Evolutionary conservation across 2,329 filamentous ascomycete genomes (phyloP).

Genomic region (Albophoma yamanashiensis): DNA sequence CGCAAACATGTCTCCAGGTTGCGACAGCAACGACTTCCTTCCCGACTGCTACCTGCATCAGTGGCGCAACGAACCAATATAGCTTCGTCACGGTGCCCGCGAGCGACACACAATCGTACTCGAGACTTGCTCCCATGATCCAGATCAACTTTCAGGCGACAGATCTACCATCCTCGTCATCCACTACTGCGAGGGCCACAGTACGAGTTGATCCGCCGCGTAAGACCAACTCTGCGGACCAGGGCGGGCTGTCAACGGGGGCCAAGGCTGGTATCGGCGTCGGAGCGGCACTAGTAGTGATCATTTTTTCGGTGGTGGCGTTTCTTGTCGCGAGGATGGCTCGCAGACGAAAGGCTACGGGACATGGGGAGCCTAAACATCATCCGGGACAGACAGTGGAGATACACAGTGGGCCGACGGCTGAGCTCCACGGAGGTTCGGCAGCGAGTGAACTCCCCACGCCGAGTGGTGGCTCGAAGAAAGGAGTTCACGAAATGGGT

Average conservation of each 20-base stretch:
- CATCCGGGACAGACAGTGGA: neutral
- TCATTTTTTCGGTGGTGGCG: neutral
- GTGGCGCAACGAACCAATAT: neutral
- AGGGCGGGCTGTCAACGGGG: neutral
- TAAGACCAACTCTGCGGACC: neutral
- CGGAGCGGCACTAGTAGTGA: neutral
- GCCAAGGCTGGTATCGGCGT: neutral
- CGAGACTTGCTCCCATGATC: neutral
- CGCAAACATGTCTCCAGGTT: neutral
- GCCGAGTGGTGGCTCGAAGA: neutral
- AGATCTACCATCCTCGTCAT: neutral
- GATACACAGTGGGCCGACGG: neutral
- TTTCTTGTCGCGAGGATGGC: neutral
- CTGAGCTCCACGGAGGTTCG: neutral
- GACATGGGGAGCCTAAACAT: neutral
- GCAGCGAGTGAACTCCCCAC: neutral
- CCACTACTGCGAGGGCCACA: neutral
- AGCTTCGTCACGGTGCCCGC: neutral
- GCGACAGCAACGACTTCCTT: neutral
- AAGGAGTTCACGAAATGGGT: neutral
- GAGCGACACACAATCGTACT: neutral
- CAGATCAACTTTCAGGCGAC: neutral
- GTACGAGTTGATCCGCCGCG: neutral
- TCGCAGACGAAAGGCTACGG: neutral
- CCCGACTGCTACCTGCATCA: neutral